A percentile compares a stretch with the other conserved stretches of the same genome.
phyloP scores from a whole-genome alignment of 2,329 filamentous ascomycete genomes.

The Pyricularia sp. region DNA sequence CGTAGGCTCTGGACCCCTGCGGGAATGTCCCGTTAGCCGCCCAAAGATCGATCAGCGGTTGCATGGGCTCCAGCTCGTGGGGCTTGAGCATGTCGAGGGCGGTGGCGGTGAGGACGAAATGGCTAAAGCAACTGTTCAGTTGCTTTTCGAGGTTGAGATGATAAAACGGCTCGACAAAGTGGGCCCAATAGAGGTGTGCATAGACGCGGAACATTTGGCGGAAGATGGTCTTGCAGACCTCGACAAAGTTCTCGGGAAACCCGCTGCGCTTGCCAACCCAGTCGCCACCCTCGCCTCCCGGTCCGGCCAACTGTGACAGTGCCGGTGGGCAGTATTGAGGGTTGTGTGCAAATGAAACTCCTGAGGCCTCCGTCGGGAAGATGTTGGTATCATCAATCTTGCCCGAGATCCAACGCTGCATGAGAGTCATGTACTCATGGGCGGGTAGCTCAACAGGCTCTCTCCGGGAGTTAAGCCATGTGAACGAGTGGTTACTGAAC shows the following conservation, averaged over 20 bases:
- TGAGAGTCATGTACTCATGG: constrained; percentile 86
- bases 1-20: constrained; percentile 59
- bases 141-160: constrained; percentile 73
- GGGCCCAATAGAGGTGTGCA: constrained; percentile 94
- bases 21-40: constrained; percentile 82
- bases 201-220: constrained; percentile 99
- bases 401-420: constrained; percentile 94
- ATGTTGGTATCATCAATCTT: constrained; percentile 86
- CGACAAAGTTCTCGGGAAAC: constrained; percentile 82
- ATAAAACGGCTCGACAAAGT: constrained; percentile 72
- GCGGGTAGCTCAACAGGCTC: constrained; percentile 89
- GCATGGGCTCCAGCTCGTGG: constrained; percentile 91
- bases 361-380: constrained; percentile 78
- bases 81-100: constrained; percentile 78
- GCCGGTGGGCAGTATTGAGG: constrained; percentile 49
- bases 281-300: constrained; percentile 25
- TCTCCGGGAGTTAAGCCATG: constrained; percentile 83
- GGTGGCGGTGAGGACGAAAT: constrained; percentile 73
- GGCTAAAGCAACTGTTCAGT: constrained; percentile 79
- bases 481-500: constrained; percentile 91
- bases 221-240: constrained; percentile 88
- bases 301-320: constrained; percentile 52
- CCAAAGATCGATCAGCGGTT: constrained; percentile 87
- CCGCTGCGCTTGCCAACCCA: constrained; percentile 91
- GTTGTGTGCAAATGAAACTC: constrained; percentile 56